Conservation (phyloP, 768 basidiomycete genomes). For the Trametes cingulata region DNA sequence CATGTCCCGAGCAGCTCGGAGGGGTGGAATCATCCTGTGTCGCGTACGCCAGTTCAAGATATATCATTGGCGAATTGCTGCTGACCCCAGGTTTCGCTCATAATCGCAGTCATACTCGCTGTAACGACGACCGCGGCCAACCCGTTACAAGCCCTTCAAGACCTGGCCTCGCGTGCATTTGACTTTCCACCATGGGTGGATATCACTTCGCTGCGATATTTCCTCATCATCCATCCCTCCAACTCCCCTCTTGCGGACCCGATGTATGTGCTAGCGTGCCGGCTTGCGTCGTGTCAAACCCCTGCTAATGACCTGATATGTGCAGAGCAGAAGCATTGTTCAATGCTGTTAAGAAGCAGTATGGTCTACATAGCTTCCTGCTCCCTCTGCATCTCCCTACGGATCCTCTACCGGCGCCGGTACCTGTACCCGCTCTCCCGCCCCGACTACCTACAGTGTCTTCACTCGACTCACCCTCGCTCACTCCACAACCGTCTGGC, state of each 20-base stretch:
- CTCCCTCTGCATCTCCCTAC: slow-evolving; percentile 62
- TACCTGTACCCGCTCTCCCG: slow-evolving; percentile 64
- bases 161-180: slow-evolving; percentile 63
- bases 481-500: slow-evolving; percentile 24
- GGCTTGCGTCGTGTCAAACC: slow-evolving; percentile 9
- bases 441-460: slow-evolving; percentile 65
- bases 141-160: slow-evolving; percentile 75
- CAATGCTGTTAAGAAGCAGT: slow-evolving; percentile 88
- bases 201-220: slow-evolving; percentile 66
- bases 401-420: slow-evolving; percentile 57
- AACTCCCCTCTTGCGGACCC: slow-evolving; percentile 71
- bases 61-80: background rate
- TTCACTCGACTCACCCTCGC: slow-evolving; percentile 35
- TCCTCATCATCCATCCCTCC: slow-evolving; percentile 74
- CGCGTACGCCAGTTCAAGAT: slow-evolving; percentile 52
- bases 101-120: slow-evolving; percentile 65
- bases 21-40: slow-evolving; percentile 86
- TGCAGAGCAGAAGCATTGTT: slow-evolving; percentile 73
- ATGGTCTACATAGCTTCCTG: slow-evolving; percentile 74
- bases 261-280: slow-evolving; percentile 60
- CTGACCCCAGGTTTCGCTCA: background rate
- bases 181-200: slow-evolving; percentile 87
- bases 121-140: slow-evolving; percentile 83
- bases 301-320: background rate
- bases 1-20: slow-evolving; percentile 68